Base-by-base conservation (phyloP, 441 rosid genomes). In the Populus hybrid region DNA sequence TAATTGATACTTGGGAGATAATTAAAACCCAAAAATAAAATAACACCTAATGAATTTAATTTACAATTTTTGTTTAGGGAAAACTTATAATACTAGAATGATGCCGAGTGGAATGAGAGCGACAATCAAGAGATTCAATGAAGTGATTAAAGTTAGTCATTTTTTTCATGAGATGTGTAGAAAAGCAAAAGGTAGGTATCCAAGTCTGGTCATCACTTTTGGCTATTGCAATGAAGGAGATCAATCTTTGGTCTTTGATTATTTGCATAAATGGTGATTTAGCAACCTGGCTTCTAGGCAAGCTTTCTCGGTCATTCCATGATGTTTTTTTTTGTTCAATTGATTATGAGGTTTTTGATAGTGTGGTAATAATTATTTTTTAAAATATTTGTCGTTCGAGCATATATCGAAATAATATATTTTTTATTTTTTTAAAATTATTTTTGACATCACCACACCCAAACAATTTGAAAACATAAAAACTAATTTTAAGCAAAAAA, bases 331-430 rank as follows among this genome's bases (percentile, higher is more conserved):
- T 11, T 2, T 7, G 2, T 7, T 1, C 40, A 36, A 7, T 1
- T 36, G 9, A 2, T 36, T 36, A 6, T 7, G 0, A 2, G 1
- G 6, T 32, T 0, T 32, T 32, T 32, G 6, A 5, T 32, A 32
- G 5, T 5, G 0, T 5, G 6, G 35, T 32, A 32, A 32, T 0
- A 0, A 32, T 32, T 32, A 0, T 32, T 32, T 32, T 0, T 5
- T 32, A 32, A 32, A 32, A 3, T 5, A 6, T 4, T 4, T 5
- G 4, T 4, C 0, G 1, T 0, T 4, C 6, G 0, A 4, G 5
- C 5, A 32, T 5, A 32, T 32, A 32, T 32, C 1, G 0, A 32
- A 32, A 32, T 32, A 32, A 32, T 5, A 32, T 32, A 32, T 32
- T 32, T 32, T 32, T 32, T 32, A 0, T 32, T 32, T 32, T 32